phyloP scores from a whole-genome alignment of 768 basidiomycete species.

The Coprinopsis cinerea region DNA sequence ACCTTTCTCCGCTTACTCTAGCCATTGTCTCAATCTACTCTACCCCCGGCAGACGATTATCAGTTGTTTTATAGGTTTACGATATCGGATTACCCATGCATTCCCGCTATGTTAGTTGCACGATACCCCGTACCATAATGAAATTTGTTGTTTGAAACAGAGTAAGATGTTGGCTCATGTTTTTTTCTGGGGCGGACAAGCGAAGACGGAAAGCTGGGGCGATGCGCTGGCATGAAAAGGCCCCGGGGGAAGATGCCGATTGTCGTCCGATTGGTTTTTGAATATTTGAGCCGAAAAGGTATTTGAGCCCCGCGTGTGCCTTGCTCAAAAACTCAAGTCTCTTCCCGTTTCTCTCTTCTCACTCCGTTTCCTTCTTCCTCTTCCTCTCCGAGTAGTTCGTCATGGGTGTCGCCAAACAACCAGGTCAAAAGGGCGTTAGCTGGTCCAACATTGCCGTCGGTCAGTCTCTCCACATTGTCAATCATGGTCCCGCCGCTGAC shows the following conservation, averaged over 20 bases:
- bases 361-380: constrained; percentile 15
- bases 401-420: constrained; percentile 83
- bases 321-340: constrained; percentile 9
- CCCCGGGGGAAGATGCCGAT: constrained; percentile 30
- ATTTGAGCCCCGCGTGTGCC: too few species aligned
- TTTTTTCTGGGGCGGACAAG: constrained; percentile 3
- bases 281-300: too few species aligned
- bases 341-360: constrained; percentile 19
- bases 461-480: constrained; percentile 32
- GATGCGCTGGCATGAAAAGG: constrained; percentile 7
- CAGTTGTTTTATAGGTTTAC: constrained; percentile 30
- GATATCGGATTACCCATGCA: constrained; percentile 34
- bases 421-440: constrained; percentile 86
- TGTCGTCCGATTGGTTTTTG: constrained; percentile 25
- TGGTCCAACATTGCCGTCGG: constrained; percentile 96
- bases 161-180: neutral
- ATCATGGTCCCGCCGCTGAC: too few species aligned
- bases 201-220: constrained; percentile 6
- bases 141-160: neutral
- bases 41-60: constrained; percentile 9
- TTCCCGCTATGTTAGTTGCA: constrained; percentile 1
- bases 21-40: constrained; percentile 9
- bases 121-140: constrained; percentile 3
- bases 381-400: constrained; percentile 14
- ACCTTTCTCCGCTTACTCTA: too few species aligned